Conservation (phyloP, 768 basidiomycete genomes). For the Phlebiopsis flavidoalba region DNA sequence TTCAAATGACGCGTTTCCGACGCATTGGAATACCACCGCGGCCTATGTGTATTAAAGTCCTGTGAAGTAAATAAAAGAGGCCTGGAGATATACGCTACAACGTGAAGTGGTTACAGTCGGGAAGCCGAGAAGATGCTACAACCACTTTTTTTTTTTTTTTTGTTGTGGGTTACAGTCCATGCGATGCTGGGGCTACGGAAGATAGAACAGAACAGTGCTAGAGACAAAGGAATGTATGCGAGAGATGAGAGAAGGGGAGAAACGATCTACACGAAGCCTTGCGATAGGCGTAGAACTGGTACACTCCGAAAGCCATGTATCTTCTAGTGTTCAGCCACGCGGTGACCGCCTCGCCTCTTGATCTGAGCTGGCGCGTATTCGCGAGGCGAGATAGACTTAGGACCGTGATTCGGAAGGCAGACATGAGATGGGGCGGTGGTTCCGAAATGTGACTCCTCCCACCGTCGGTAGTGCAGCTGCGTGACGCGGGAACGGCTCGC, state of each 20-base stretch:
- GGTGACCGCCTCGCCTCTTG: conserved; percentile 48
- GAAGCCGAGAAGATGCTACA: background rate
- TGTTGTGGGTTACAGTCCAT: background rate
- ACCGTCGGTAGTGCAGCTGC: conserved; percentile 70
- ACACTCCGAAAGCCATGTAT: conserved; percentile 26
- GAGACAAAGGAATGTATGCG: background rate
- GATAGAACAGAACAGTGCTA: background rate
- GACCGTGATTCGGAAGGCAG: conserved; percentile 67
- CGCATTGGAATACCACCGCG: too few relatives aligned
- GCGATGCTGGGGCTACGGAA: background rate
- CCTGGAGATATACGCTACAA: background rate
- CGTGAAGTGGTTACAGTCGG: background rate
- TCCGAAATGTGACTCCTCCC: conserved; percentile 83
- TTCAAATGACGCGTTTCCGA: too few relatives aligned
- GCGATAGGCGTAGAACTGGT: conserved; percentile 31
- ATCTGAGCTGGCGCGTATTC: conserved; percentile 49
- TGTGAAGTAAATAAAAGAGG: background rate
- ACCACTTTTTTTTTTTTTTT: too few relatives aligned
- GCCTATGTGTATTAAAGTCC: background rate
- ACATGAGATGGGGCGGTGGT: conserved; percentile 88
- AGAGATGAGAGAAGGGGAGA: background rate
- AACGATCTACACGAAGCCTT: background rate
- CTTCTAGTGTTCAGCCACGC: conserved; percentile 37
- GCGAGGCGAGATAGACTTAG: conserved; percentile 67
- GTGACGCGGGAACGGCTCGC: conserved; percentile 51